These are phyloP conservation scores for Draba incana DNA, from an alignment of 345 rosid species.

Conservation along the genomic window DNA sequence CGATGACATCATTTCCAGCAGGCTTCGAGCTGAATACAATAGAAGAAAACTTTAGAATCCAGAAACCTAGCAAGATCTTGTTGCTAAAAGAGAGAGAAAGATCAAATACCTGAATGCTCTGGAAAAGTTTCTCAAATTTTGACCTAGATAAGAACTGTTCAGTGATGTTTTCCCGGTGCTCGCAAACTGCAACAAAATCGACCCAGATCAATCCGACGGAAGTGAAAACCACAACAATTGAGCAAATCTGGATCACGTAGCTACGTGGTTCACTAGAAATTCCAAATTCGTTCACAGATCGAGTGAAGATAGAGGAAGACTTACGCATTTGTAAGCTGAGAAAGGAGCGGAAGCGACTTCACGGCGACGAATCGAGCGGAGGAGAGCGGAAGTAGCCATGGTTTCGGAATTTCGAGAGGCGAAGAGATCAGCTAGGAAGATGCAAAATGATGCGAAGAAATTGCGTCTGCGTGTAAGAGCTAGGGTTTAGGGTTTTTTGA, in stretches of 20 bases:
- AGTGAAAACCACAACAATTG: background rate
- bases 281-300: constrained; percentile 2
- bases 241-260: background rate
- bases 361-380: constrained; percentile 76
- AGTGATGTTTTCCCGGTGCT: constrained; percentile 55
- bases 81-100: no score
- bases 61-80: constrained; percentile 5
- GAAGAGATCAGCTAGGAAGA: background rate
- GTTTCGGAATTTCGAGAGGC: constrained; percentile 6
- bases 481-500: constrained; percentile 55
- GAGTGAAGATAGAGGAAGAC: constrained; percentile 26
- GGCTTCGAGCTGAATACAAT: constrained; percentile 67
- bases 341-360: constrained; percentile 60
- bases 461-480: background rate
- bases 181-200: constrained; percentile 50
- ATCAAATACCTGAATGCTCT: constrained; percentile 78
- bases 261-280: background rate
- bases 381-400: constrained; percentile 72
- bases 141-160: constrained; percentile 47
- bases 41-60: background rate
- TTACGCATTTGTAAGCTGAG: constrained; percentile 67
- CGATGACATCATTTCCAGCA: constrained; percentile 83
- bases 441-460: constrained; percentile 18
- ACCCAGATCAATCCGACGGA: background rate
- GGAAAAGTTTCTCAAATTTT: constrained; percentile 52